phyloP scores from a whole-genome alignment of 495 filamentous ascomycete species.

The Peziza echinospora region DNA sequence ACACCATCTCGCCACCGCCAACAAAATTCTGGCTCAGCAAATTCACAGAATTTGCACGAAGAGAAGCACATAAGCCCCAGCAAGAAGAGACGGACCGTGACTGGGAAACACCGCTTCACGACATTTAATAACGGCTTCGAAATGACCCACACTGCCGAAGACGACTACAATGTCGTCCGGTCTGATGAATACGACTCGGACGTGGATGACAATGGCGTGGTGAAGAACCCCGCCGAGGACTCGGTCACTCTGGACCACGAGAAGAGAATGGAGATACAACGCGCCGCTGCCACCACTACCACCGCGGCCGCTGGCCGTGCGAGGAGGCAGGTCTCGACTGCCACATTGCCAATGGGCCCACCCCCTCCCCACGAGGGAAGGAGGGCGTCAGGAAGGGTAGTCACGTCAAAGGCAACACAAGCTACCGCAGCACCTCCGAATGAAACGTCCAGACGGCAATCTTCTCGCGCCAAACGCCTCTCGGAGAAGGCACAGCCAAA shows the following conservation, averaged over 20 bases:
- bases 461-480: background rate
- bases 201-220: too few species aligned
- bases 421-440: background rate
- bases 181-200: background rate
- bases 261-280: background rate
- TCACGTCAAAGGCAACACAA: background rate
- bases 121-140: background rate
- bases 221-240: background rate
- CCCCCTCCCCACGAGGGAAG: too few species aligned
- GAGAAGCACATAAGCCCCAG: too few species aligned
- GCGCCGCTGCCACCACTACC: background rate
- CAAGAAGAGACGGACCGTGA: too few species aligned
- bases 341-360: background rate
- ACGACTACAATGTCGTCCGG: background rate
- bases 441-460: background rate
- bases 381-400: background rate
- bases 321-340: background rate
- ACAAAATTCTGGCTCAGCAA: too few species aligned
- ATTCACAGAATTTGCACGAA: too few species aligned
- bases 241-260: background rate
- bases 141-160: background rate
- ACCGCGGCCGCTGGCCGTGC: background rate
- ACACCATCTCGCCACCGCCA: too few species aligned
- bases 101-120: background rate
- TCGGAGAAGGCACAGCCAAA: background rate